Conservation (phyloP, 2,329 filamentous ascomycete species). For the Calonectria multiphialidica region DNA sequence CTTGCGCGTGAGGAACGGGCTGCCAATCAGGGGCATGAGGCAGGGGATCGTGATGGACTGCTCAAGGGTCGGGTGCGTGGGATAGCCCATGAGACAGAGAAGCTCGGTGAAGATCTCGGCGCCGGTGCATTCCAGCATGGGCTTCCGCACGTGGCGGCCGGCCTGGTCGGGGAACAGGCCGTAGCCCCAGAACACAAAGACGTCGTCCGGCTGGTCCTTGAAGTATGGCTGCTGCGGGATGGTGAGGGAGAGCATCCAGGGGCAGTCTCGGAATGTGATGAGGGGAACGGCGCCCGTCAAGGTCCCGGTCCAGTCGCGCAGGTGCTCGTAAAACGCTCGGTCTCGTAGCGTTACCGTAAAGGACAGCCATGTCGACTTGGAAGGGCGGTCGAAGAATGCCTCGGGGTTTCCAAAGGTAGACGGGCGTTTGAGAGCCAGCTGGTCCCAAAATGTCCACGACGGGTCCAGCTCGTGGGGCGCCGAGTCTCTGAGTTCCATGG, state of each 20-base stretch:
- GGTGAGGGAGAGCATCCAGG: constrained; percentile 42
- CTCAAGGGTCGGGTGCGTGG: constrained; percentile 38
- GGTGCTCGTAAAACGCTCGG: constrained; percentile 34
- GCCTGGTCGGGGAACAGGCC: constrained; percentile 42
- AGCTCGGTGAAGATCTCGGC: constrained; percentile 42
- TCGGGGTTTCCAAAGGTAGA: constrained; percentile 41
- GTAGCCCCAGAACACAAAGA: constrained; percentile 45
- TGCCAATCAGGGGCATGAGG: constrained; percentile 42
- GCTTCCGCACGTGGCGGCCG: constrained; percentile 38
- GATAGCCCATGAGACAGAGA: constrained; percentile 40
- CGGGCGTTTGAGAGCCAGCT: constrained; percentile 34
- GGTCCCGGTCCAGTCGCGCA: constrained; percentile 40
- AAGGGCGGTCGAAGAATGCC: constrained; percentile 43
- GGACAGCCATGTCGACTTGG: constrained; percentile 44
- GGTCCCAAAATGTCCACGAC: constrained; percentile 42
- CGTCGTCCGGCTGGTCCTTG: constrained; percentile 36
- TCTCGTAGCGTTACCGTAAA: constrained; percentile 41
- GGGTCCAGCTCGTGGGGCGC: constrained; percentile 41
- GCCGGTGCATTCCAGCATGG: constrained; percentile 43
- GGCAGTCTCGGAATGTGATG: constrained; percentile 42
- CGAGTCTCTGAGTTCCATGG: constrained; percentile 43
- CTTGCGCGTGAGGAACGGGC: constrained; percentile 40
- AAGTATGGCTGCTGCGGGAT: constrained; percentile 39
- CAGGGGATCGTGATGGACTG: constrained; percentile 39
- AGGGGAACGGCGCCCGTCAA: constrained; percentile 37